Conservation (phyloP, 75 land plant genomes). For the Picea glauca region DNA sequence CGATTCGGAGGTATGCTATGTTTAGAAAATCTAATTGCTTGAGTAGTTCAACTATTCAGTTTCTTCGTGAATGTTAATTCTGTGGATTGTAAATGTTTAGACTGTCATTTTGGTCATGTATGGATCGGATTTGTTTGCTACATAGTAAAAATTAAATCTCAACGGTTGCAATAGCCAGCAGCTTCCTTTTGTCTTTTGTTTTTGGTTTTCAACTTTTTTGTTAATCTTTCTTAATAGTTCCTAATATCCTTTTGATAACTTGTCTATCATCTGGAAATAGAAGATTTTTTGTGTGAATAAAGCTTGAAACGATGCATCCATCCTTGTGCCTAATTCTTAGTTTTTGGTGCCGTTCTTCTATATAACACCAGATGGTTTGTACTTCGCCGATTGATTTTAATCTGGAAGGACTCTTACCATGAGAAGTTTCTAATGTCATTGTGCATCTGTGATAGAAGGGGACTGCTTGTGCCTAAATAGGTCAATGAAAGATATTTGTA, state of each 20-base stretch:
- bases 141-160: background rate
- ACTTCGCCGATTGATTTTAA: no score
- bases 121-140: background rate
- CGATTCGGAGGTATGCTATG: constrained; percentile 72
- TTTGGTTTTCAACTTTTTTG: background rate
- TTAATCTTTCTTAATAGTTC: background rate
- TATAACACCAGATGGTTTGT: no score
- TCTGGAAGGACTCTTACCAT: no score
- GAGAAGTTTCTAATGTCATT: no score
- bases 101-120: background rate
- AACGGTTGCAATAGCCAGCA: background rate
- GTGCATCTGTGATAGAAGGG: no score
- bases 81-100: background rate
- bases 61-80: background rate
- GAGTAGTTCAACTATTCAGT: background rate
- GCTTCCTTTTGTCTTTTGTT: background rate
- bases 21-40: background rate
- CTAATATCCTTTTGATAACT: background rate
- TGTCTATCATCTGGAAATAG: background rate
- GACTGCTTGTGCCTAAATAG: no score
- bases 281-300: background rate
- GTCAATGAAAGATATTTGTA: no score
- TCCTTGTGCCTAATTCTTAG: no score
- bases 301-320: no score
- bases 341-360: no score